Percentiles rank a stretch among this genome's conserved stretches.
These are phyloP conservation scores for Epicoccum nigrum DNA, from an alignment of 2,329 filamentous ascomycete genomes.

Conservation along the genomic window DNA sequence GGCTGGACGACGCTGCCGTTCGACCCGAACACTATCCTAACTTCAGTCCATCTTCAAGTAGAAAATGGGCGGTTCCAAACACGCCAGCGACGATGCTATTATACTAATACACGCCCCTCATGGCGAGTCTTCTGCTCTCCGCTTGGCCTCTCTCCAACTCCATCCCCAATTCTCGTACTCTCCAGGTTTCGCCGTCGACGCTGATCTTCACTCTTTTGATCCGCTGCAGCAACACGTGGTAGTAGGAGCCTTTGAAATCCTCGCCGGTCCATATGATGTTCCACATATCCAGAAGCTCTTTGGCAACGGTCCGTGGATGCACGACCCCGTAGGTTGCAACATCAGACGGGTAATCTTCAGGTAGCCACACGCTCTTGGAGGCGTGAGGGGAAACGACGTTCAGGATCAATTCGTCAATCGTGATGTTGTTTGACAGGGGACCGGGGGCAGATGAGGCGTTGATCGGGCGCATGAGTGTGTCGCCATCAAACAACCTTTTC, in stretches of 20 bases:
- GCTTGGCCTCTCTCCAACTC: constrained; percentile 42
- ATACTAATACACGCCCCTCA: constrained; percentile 30
- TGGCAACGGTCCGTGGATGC: constrained; percentile 36
- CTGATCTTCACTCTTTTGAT: constrained; percentile 41
- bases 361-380: constrained; percentile 19
- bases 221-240: constrained; percentile 35
- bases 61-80: too few species aligned
- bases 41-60: neutral
- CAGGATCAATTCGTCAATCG: constrained; percentile 40
- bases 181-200: constrained; percentile 35
- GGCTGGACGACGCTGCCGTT: constrained; percentile 7
- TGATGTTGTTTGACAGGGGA: constrained; percentile 16
- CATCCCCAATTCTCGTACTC: constrained; percentile 35
- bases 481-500: constrained; percentile 36
- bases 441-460: constrained; percentile 3
- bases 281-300: constrained; percentile 42
- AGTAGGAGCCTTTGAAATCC: constrained; percentile 33
- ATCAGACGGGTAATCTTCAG: constrained; percentile 27
- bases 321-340: constrained; percentile 28
- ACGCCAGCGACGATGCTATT: neutral
- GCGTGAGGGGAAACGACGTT: constrained; percentile 36
- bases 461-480: constrained; percentile 26
- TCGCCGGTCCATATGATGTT: constrained; percentile 41
- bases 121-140: constrained; percentile 36
- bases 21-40: constrained; percentile 15